phyloP scores from a whole-genome alignment of 2,329 filamentous ascomycete genomes.

The Pestalotiopsis sp. region DNA sequence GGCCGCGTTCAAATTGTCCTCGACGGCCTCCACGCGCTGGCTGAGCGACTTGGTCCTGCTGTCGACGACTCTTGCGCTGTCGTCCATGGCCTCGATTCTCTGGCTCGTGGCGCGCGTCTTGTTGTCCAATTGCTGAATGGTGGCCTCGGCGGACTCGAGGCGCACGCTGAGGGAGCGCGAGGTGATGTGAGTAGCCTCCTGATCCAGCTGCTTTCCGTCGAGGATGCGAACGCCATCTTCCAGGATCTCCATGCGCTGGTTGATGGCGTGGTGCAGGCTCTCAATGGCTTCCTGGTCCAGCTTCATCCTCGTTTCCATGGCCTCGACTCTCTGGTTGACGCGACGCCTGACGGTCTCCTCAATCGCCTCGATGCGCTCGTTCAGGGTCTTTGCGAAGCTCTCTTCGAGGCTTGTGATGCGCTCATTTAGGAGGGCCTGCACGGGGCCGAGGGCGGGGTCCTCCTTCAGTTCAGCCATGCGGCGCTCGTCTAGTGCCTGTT shows the following conservation, averaged over 20 bases:
- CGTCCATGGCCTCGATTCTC: conserved; percentile 25
- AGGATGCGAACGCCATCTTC: conserved; percentile 24
- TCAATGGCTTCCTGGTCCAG: conserved; percentile 26
- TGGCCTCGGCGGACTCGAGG: conserved; percentile 21
- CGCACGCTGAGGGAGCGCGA: conserved; percentile 22
- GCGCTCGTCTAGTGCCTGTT: conserved; percentile 17
- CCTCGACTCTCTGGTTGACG: conserved; percentile 23
- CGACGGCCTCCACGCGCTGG: conserved; percentile 25
- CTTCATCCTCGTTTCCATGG: conserved; percentile 20
- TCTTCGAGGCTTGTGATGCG: conserved; percentile 19
- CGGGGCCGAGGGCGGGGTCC: neutral
- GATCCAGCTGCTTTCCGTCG: conserved; percentile 27
- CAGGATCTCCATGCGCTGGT: conserved; percentile 23
- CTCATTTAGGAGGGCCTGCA: conserved; percentile 1
- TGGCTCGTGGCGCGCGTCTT: conserved; percentile 21
- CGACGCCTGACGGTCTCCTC: conserved; percentile 22
- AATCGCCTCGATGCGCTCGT: conserved; percentile 17
- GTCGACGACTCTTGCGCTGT: conserved; percentile 26
- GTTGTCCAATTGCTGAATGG: conserved; percentile 18
- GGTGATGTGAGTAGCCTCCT: conserved; percentile 24
- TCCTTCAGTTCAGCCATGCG: conserved; percentile 8
- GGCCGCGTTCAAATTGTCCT: conserved; percentile 22
- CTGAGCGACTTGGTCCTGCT: conserved; percentile 24
- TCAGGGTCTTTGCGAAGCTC: conserved; percentile 17
- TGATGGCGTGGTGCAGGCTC: conserved; percentile 20